Evolutionary conservation across 768 basidiomycete genomes (phyloP), one percentile per base, ranked within the genome.

Genomic region (Amanita subjunquillea): DNA sequence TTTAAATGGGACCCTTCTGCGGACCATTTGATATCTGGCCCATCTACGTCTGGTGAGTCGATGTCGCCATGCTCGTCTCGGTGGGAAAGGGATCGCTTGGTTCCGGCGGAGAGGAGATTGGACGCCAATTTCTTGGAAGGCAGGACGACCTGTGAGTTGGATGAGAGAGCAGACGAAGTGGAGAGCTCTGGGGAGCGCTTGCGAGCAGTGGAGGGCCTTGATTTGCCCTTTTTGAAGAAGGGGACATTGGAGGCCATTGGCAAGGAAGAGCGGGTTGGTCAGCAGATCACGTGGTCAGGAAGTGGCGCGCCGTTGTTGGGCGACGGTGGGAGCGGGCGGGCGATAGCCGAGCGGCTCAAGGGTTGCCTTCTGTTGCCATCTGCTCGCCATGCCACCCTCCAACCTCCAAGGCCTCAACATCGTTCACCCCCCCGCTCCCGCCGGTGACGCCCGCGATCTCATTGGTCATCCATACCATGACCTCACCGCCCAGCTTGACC

Each of bases 191-290:
- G 62, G 2, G 89, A 90, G 23, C 92, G 79, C 60, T 87, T 85
- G 36, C 94, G 79, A 2, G 77, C 66, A 0, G 87, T 87, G 3
- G 82, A 75, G 12, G 92, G 92, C 1, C 91, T 77, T 3, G 83
- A 75, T 58, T 84, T 86, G 38, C 86, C 83, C 60, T 75, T 76
- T 70, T 87, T 95, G 71, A 95, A 91, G 70, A 96, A 93, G 3
- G 90, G 83, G 0, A 95, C 90, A 44, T 74, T 79, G 12, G 46
- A 27, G 10, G 46, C 30, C 48, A 53, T 53, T 3, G 17, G 17
- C 17, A 6, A 6, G 43, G 49, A 23, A 10, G 10, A 38, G 29
- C 23, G 37, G 49, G 7, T 50, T 23, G 17, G 22, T 50, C 36
- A 50, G 23, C 49, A 10, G 15, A 6, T 30, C 44, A 46, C 17